Conservation (phyloP, 2,329 filamentous ascomycete genomes). For the Sphaerulina populicola region DNA sequence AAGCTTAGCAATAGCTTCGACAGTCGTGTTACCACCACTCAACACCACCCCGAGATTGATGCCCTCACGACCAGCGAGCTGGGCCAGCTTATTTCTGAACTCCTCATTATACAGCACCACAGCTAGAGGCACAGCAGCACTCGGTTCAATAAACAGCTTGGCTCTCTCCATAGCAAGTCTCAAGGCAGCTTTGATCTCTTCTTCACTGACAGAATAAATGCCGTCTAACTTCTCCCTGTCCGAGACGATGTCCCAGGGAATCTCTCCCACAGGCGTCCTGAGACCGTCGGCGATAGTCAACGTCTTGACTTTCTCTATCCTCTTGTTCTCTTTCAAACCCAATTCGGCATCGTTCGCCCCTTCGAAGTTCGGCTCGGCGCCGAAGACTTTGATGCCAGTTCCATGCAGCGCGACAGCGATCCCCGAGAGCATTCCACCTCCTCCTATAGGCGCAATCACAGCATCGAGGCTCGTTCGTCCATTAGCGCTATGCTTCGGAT, state of each 20-base stretch:
- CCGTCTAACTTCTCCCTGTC: constrained; percentile 60
- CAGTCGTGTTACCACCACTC: constrained; percentile 57
- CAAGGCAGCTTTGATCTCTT: constrained; percentile 71
- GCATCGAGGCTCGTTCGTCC: constrained; percentile 33
- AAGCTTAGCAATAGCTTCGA: constrained; percentile 52
- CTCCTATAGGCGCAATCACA: constrained; percentile 73
- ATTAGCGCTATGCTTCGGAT: background rate
- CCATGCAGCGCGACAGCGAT: constrained; percentile 67
- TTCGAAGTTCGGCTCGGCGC: constrained; percentile 73
- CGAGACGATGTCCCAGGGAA: constrained; percentile 71
- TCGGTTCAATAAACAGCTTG: constrained; percentile 88
- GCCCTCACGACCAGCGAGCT: constrained; percentile 60
- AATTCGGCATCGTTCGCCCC: constrained; percentile 76
- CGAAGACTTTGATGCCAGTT: constrained; percentile 69
- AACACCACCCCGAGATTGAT: constrained; percentile 62
- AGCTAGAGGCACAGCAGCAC: constrained; percentile 73
- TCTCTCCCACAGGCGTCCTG: constrained; percentile 67
- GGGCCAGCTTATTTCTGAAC: constrained; percentile 62
- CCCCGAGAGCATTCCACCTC: constrained; percentile 79
- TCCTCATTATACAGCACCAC: constrained; percentile 78
- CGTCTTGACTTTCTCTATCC: constrained; percentile 61
- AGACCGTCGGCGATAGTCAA: constrained; percentile 85
- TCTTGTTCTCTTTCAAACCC: constrained; percentile 55
- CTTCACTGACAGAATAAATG: constrained; percentile 68
- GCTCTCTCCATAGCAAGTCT: constrained; percentile 72